A percentile compares a stretch with the other conserved stretches of the same genome.
Evolutionary conservation across 371 early-diverging fungal species (phyloP).

Genomic region (Smittium culicis): DNA sequence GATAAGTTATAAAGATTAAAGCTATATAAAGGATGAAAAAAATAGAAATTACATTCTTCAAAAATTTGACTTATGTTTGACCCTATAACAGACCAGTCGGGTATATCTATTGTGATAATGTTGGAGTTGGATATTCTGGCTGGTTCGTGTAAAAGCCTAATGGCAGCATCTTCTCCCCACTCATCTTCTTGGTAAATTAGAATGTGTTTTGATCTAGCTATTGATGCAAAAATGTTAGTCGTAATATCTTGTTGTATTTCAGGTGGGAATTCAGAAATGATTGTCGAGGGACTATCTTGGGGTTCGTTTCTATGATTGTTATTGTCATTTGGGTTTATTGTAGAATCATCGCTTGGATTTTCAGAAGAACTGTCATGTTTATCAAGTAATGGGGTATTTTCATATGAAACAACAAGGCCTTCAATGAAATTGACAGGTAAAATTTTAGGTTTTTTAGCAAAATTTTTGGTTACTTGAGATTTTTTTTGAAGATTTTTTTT

Average conservation of each 20-base stretch:
- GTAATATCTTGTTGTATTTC: slow-evolving; percentile 18
- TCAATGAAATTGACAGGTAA: too few species aligned
- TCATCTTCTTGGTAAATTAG: slow-evolving; percentile 29
- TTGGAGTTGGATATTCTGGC: slow-evolving; percentile 17
- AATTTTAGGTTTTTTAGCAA: too few species aligned
- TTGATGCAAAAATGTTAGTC: slow-evolving; percentile 17
- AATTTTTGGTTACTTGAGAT: too few species aligned
- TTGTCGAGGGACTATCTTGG: too few species aligned
- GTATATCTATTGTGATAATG: slow-evolving; percentile 25
- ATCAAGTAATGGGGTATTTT: too few species aligned
- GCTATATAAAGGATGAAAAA: not conserved
- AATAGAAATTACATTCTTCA: slow-evolving; percentile 16
- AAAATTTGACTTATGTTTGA: slow-evolving; percentile 26
- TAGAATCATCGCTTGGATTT: too few species aligned
- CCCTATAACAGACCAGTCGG: slow-evolving; percentile 26
- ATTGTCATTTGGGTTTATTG: too few species aligned
- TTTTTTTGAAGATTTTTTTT: too few species aligned
- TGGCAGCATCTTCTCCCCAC: slow-evolving; percentile 30
- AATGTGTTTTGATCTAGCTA: slow-evolving; percentile 24
- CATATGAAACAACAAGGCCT: too few species aligned
- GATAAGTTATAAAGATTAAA: not conserved
- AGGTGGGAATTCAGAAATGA: slow-evolving; percentile 2
- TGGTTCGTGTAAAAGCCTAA: slow-evolving; percentile 14
- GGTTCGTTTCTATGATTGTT: too few species aligned
- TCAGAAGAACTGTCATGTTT: too few species aligned